phyloP scores from a whole-genome alignment of 257 asterid species.

The Solanum pimpinellifolium region DNA sequence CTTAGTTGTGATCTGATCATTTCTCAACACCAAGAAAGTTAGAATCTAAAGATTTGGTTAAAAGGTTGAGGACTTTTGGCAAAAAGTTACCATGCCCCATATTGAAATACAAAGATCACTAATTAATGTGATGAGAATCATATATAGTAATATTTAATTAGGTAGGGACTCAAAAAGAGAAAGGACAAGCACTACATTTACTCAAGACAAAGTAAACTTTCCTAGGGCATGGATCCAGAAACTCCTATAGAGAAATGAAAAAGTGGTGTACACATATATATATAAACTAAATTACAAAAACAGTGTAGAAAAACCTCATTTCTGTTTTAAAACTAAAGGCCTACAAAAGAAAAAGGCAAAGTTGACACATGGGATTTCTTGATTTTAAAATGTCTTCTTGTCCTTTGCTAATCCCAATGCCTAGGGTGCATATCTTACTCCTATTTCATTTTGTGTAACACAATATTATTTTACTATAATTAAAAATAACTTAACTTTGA shows the following conservation, averaged over 20 bases:
- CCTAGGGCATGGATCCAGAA: not conserved
- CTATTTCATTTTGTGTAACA: not conserved
- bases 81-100: not conserved
- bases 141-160: not conserved
- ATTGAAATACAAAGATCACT: not conserved
- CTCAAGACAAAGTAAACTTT: not conserved
- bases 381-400: not conserved
- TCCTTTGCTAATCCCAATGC: not conserved
- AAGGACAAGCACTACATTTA: not conserved
- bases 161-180: not conserved
- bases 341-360: not conserved
- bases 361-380: not conserved
- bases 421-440: not conserved
- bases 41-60: not conserved
- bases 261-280: not conserved
- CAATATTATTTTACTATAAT: not conserved
- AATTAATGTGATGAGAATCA: not conserved
- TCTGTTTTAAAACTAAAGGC: not conserved
- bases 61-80: not conserved
- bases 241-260: not conserved
- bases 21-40: not conserved
- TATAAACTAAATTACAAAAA: not conserved
- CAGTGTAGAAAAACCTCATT: not conserved
- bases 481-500: no score
- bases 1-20: not conserved